These are phyloP conservation scores for Phyllosticta citrichinensis DNA, from an alignment of 2,329 filamentous ascomycete genomes.

Conservation along the genomic window DNA sequence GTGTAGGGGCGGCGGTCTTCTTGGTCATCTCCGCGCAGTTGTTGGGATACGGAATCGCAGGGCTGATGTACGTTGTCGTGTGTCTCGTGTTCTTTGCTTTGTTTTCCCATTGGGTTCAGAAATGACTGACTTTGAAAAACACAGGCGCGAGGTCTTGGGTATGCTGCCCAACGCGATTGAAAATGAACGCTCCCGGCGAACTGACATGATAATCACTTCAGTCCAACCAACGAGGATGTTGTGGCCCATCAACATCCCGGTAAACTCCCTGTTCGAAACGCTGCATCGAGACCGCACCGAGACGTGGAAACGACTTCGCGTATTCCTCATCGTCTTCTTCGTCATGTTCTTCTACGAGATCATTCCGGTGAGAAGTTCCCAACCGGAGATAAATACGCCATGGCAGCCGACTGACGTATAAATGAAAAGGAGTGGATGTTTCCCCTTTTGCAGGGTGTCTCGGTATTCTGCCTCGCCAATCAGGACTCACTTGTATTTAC, in stretches of 20 bases:
- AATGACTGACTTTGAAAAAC: neutral
- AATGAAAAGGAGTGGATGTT: constrained; percentile 1
- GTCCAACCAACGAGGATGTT: constrained; percentile 12
- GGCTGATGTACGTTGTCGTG: constrained; percentile 10
- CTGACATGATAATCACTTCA: neutral
- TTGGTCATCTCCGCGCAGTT: constrained; percentile 11
- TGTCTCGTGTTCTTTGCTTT: constrained; percentile 3
- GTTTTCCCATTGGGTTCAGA: constrained; percentile 7
- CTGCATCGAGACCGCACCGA: constrained; percentile 10
- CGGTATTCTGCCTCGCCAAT: constrained; percentile 11
- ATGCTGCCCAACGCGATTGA: neutral
- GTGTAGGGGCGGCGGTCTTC: constrained; percentile 4
- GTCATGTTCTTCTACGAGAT: constrained; percentile 10
- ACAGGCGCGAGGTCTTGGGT: neutral
- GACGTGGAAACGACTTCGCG: constrained; percentile 13
- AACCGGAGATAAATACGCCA: no score
- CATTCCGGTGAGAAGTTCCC: neutral
- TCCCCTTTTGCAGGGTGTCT: constrained; percentile 1
- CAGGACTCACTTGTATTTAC: constrained; percentile 33
- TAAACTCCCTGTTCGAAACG: constrained; percentile 12
- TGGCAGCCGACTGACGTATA: neutral
- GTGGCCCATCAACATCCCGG: constrained; percentile 11
- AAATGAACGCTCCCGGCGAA: neutral
- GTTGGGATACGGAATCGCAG: constrained; percentile 13
- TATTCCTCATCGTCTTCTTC: constrained; percentile 22